Evolutionary conservation across 805 yeast genomes (phyloP).

Genomic region (Barnettozyma vustinii): DNA sequence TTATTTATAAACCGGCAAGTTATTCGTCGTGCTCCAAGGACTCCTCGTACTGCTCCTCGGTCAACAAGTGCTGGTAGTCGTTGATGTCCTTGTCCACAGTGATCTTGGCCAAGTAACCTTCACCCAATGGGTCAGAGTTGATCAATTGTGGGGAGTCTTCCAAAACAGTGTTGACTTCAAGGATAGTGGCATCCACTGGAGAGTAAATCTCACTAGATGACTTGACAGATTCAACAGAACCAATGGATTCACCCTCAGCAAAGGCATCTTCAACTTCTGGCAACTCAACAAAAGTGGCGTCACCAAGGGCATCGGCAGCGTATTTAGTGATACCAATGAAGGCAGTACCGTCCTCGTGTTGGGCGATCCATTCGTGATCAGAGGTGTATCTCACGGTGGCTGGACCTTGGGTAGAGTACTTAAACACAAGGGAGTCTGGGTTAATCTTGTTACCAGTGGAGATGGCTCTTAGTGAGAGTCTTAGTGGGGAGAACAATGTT

Average conservation of each 20-base stretch:
- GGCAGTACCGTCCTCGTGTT: slow-evolving; percentile 75
- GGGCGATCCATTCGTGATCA: slow-evolving; percentile 95
- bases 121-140: slow-evolving; percentile 87
- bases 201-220: slow-evolving; percentile 89
- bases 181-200: slow-evolving; percentile 74
- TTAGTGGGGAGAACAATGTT: slow-evolving; percentile 10
- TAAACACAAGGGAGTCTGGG: slow-evolving; percentile 17
- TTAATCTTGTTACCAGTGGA: slow-evolving; percentile 21
- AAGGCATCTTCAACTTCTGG: slow-evolving; percentile 65
- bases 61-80: slow-evolving; percentile 51
- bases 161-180: slow-evolving; percentile 64
- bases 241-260: slow-evolving; percentile 75
- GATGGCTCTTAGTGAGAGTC: slow-evolving; percentile 21
- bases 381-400: slow-evolving; percentile 58
- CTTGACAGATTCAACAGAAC: slow-evolving; percentile 93
- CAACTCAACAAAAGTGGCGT: slow-evolving; percentile 89
- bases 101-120: slow-evolving; percentile 87
- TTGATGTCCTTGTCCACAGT: slow-evolving; percentile 43
- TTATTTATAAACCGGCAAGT: neutral
- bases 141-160: slow-evolving; percentile 71
- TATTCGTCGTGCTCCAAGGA: slow-evolving; percentile 20
- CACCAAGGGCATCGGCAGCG: slow-evolving; percentile 96
- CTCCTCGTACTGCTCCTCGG: slow-evolving; percentile 41
- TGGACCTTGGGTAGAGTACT: slow-evolving; percentile 19
- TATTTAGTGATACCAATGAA: slow-evolving; percentile 92